phyloP scores from a whole-genome alignment of 352 stramenopile genomes.

The Hyaloperonospora arabidopsidis region DNA sequence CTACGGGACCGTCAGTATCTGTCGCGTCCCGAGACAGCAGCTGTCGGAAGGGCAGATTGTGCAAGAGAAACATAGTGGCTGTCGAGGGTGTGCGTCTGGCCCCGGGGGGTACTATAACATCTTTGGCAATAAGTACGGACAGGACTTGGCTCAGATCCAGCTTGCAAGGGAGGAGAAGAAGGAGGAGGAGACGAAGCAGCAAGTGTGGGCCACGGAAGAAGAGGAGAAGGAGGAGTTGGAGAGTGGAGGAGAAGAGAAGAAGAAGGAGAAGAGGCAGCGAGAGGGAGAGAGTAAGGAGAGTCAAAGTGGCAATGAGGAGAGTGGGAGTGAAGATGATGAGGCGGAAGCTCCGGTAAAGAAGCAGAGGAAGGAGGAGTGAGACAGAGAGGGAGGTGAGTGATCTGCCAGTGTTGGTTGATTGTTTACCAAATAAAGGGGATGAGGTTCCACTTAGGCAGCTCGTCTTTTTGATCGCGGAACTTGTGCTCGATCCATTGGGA shows the following conservation, averaged over 20 bases:
- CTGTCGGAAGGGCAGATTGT: slow-evolving; percentile 84
- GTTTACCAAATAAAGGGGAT: slow-evolving; percentile 29
- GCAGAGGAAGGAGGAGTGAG: slow-evolving; percentile 8
- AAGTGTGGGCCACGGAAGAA: slow-evolving; percentile 53
- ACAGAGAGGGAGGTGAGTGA: background rate
- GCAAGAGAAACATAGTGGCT: slow-evolving; percentile 94
- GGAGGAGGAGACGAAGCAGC: slow-evolving; percentile 6
- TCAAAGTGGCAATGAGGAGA: slow-evolving; percentile 24
- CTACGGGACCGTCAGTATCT: slow-evolving; percentile 97
- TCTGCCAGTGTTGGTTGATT: too few species aligned
- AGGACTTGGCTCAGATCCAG: slow-evolving; percentile 95
- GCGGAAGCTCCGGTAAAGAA: slow-evolving; percentile 19
- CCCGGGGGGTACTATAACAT: slow-evolving; percentile 93
- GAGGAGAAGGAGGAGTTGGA: slow-evolving; percentile 61
- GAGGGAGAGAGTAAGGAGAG: slow-evolving; percentile 17
- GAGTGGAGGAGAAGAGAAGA: slow-evolving; percentile 31
- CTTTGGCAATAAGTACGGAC: slow-evolving; percentile 99
- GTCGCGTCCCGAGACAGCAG: slow-evolving; percentile 92
- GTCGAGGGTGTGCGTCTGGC: slow-evolving; percentile 92
- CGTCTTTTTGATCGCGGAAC: slow-evolving; percentile 34
- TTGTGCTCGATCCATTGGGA: slow-evolving; percentile 54
- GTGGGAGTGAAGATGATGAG: slow-evolving; percentile 33
- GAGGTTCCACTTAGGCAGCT: slow-evolving; percentile 38
- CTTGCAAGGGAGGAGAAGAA: slow-evolving; percentile 80
- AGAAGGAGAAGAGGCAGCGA: slow-evolving; percentile 5